phyloP scores from a whole-genome alignment of 208 protist species.

The Wallacemonas rigidus region DNA sequence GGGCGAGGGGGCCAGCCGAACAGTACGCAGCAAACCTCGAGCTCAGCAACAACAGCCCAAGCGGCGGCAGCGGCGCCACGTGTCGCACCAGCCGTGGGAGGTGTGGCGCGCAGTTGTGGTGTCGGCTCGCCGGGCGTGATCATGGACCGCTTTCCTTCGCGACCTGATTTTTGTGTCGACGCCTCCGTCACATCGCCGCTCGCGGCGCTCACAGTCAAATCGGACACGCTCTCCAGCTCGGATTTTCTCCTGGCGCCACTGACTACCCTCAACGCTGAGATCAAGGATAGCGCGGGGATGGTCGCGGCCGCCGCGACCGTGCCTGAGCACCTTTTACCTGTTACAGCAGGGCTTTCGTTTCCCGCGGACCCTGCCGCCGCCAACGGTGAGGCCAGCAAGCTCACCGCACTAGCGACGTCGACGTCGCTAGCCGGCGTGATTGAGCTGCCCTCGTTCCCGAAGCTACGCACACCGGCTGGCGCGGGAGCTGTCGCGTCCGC shows the following conservation, averaged over 20 bases:
- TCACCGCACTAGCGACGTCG: neutral
- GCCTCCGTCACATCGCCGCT: neutral
- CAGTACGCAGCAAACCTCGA: neutral
- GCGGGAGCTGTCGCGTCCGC: neutral
- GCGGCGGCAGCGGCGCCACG: neutral
- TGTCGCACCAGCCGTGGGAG: too few species aligned
- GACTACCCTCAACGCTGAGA: neutral
- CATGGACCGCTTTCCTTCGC: conserved; percentile 1
- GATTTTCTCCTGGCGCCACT: neutral
- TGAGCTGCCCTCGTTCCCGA: neutral
- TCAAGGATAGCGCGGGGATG: neutral
- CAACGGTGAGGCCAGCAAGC: neutral
- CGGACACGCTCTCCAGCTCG: neutral
- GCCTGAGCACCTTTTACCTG: neutral
- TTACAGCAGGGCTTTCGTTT: neutral
- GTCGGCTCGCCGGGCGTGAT: neutral
- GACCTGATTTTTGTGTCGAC: neutral
- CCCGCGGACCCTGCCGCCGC: too few species aligned
- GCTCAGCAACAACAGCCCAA: neutral
- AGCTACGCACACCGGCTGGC: neutral
- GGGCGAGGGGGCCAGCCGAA: neutral
- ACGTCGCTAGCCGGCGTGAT: neutral
- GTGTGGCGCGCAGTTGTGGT: too few species aligned
- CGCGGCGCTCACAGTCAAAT: neutral
- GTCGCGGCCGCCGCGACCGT: neutral